Base-by-base conservation (phyloP, 1,284 basidiomycete genomes). In the Cutaneotrichosporon dermatis region DNA sequence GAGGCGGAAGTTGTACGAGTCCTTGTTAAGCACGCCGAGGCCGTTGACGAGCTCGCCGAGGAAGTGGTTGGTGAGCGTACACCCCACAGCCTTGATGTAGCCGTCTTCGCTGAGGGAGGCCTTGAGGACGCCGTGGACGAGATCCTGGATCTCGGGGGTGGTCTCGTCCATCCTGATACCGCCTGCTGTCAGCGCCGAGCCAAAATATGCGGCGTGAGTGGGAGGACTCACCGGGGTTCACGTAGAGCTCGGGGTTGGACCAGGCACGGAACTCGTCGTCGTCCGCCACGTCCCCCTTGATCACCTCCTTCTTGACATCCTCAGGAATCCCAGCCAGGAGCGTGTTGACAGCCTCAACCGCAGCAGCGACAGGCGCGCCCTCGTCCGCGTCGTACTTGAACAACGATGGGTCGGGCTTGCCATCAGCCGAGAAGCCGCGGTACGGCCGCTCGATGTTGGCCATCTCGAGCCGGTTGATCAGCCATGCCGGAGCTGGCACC, bases 141-240 rank as follows among this genome's bases (percentile, higher is more conserved):
- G 65, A 1, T 63, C 57, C 45, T 71, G 67, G 16, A 69, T 64
- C 15, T 64, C 50, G 2, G 15, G 15, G 6, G 60, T 63, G 12
- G 68, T 67, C 58, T 76, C 73, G 54, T 76, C 75, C n/a, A 76
- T 56, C 8, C 75, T 66, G n/a, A 76, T 69, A 1, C 75, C 75
- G 42, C 74, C 49, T 48, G 46, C 25, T 13, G 46, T 48, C 33
- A 48, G 46, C 6, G 15, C 6, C 25, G 3, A 25, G 2, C 25
- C 15, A 8, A 7, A 44, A 13, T 13, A 44, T 2, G 15, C 46
- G 37, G 12, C 25, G 3, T 25, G 25, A 25, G 25, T 25, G 25
- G 2, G 25, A 2, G 3, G 25, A 15, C 46, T 10, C 25, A 48
- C 46, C 70, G 49, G 67, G 66, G 54, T 74, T 75, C 10, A 74